phyloP scores from a whole-genome alignment of 1,284 basidiomycete genomes.

The Papiliotrema nemorosa region DNA sequence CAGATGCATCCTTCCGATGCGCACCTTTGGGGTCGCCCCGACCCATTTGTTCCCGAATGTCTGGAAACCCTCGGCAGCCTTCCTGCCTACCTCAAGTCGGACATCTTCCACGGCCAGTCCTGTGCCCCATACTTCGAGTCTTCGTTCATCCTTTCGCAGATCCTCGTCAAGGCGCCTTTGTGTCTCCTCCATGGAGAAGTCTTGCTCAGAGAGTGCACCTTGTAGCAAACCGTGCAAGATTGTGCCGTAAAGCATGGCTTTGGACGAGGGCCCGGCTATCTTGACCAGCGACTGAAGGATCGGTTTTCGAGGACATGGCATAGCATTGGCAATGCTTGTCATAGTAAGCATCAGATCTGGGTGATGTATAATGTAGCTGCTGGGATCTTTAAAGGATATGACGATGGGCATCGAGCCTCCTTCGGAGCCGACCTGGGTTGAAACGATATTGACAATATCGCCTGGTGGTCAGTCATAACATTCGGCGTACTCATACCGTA shows the following conservation, averaged over 20 bases:
- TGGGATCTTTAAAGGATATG: conserved; percentile 39
- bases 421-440: conserved; percentile 32
- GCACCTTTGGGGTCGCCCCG: conserved; percentile 25
- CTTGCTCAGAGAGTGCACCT: conserved; percentile 56
- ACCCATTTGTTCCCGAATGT: conserved; percentile 45
- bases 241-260: conserved; percentile 74
- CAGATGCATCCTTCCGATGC: conserved; percentile 1
- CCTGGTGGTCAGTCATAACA: conserved; percentile 53
- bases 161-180: conserved; percentile 31
- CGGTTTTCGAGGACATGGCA: conserved; percentile 76
- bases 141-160: conserved; percentile 34
- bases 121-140: conserved; percentile 46
- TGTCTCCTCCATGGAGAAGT: conserved; percentile 32
- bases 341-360: conserved; percentile 86
- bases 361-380: conserved; percentile 65
- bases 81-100: conserved; percentile 38
- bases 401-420: conserved; percentile 18
- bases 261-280: conserved; percentile 50
- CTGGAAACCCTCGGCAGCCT: conserved; percentile 40
- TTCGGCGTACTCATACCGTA: too few species aligned
- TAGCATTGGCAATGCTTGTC: conserved; percentile 75
- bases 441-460: conserved; percentile 72
- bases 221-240: conserved; percentile 88
- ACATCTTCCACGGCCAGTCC: conserved; percentile 44
- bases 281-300: conserved; percentile 64